Evolutionary conservation across 23 red algal species (phyloP).

Genomic region (Gracilaria caudata): DNA sequence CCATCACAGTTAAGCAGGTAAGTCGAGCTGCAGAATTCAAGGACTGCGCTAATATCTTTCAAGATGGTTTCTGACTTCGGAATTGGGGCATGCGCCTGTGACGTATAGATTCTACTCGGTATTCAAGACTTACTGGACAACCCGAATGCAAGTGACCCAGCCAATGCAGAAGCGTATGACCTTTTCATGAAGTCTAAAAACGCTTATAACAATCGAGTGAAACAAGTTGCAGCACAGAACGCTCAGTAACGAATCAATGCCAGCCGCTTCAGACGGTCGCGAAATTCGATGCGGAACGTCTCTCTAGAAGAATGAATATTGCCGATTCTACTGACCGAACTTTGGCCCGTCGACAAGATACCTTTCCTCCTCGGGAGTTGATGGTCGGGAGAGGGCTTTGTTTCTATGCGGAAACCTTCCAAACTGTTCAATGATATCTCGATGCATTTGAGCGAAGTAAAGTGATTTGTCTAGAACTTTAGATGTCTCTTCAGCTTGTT

Average conservation of each 20-base stretch:
- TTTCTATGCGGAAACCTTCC: conserved; percentile 35
- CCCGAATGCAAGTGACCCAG: conserved; percentile 90
- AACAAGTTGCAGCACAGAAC: conserved; percentile 69
- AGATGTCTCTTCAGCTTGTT: conserved; percentile 17
- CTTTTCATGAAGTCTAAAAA: conserved; percentile 80
- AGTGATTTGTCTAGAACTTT: conserved; percentile 28
- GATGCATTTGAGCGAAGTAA: conserved; percentile 66
- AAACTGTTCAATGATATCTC: conserved; percentile 66
- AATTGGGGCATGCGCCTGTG: neutral
- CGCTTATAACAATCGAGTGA: conserved; percentile 66
- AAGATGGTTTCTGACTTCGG: neutral
- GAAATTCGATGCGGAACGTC: neutral
- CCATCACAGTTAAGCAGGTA: conserved; percentile 94
- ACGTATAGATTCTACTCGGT: conserved; percentile 83
- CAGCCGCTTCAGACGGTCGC: neutral
- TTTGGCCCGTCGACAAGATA: conserved; percentile 7
- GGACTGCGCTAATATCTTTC: neutral
- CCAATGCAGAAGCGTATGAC: conserved; percentile 80
- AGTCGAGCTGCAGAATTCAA: neutral
- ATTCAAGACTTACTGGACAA: conserved; percentile 90
- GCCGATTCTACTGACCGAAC: neutral
- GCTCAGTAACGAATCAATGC: conserved; percentile 20
- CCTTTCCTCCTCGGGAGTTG: conserved; percentile 5
- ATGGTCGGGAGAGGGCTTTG: neutral
- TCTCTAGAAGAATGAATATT: neutral